Evolutionary conservation across 805 yeast genomes (phyloP).

Genomic region (Cyberlindnera euphorbiiphila): DNA sequence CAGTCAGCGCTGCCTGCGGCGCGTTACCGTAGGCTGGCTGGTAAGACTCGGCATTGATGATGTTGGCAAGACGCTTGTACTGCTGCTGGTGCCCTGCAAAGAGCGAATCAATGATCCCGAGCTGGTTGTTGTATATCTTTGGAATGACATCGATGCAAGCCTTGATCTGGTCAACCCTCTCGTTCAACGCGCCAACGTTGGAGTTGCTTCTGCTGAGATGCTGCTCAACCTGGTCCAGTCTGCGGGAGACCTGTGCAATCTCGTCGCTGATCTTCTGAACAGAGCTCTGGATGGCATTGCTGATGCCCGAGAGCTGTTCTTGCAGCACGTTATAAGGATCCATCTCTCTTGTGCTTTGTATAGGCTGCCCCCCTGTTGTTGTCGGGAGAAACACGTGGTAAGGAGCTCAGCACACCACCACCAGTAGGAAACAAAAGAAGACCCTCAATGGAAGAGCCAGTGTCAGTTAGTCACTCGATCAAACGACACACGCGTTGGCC

Average conservation of each 20-base stretch:
- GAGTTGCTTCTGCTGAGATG: constrained; percentile 8
- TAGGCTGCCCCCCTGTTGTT: too few species aligned
- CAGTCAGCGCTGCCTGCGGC: too few species aligned
- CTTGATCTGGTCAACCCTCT: constrained; percentile 14
- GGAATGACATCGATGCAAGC: constrained; percentile 17
- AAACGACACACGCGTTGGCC: too few species aligned
- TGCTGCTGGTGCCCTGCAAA: constrained; percentile 21
- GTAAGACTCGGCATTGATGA: constrained; percentile 8
- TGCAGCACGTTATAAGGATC: constrained; percentile 25
- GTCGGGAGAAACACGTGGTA: too few species aligned
- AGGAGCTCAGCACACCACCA: too few species aligned
- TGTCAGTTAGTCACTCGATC: too few species aligned
- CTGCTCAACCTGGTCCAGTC: constrained; percentile 23
- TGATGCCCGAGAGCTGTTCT: constrained; percentile 24
- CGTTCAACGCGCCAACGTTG: constrained; percentile 8
- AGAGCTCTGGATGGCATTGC: constrained; percentile 16
- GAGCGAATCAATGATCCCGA: constrained; percentile 17
- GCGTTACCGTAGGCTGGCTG: too few species aligned
- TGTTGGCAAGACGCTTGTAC: constrained; percentile 14
- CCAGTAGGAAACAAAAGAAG: too few species aligned
- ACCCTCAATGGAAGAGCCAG: too few species aligned
- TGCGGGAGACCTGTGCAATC: constrained; percentile 14
- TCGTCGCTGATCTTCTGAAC: constrained; percentile 22
- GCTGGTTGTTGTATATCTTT: constrained; percentile 21
- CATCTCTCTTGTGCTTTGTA: constrained; percentile 15